Conservation (phyloP, 2,329 filamentous ascomycete genomes). For the Aureobasidium melanogenum region DNA sequence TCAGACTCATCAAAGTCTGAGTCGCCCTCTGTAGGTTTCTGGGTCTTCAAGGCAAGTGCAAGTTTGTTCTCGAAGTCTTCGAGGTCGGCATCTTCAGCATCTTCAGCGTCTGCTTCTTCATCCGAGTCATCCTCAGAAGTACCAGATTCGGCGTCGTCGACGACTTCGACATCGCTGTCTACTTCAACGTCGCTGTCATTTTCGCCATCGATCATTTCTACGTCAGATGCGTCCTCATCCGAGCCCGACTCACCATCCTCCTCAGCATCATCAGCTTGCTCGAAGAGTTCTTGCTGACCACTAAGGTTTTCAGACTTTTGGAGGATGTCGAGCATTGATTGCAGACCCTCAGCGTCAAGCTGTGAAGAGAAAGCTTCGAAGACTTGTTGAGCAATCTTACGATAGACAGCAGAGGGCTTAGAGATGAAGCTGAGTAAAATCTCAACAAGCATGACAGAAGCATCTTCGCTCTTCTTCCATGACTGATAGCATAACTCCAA, state of each 20-base stretch:
- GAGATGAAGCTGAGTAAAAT: constrained; percentile 85
- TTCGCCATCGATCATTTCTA: constrained; percentile 25
- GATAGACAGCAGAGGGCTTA: constrained; percentile 73
- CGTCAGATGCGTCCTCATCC: constrained; percentile 28
- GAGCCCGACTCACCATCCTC: constrained; percentile 33
- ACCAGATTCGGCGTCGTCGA: constrained; percentile 20
- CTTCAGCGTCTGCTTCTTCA: constrained; percentile 31
- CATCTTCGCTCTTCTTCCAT: constrained; percentile 36
- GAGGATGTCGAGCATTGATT: constrained; percentile 60
- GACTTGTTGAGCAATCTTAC: constrained; percentile 78
- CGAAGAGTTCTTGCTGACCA: constrained; percentile 81
- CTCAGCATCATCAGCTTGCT: constrained; percentile 43
- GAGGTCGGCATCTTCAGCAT: constrained; percentile 45
- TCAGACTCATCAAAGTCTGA: constrained; percentile 58
- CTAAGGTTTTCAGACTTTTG: constrained; percentile 69
- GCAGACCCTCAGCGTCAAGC: constrained; percentile 64
- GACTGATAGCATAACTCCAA: constrained; percentile 66
- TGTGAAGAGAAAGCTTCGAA: constrained; percentile 73
- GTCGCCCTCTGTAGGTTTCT: constrained; percentile 45
- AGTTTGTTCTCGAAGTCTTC: constrained; percentile 66
- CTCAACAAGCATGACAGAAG: constrained; percentile 69
- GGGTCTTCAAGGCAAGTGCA: constrained; percentile 65
- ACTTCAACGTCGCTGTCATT: constrained; percentile 20
- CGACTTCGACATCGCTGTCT: constrained; percentile 19
- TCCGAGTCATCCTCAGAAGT: constrained; percentile 11